Percentiles rank a stretch among this genome's conserved stretches.
These are phyloP conservation scores for Candida awuae DNA, from an alignment of 805 yeast genomes.

Conservation along the genomic window DNA sequence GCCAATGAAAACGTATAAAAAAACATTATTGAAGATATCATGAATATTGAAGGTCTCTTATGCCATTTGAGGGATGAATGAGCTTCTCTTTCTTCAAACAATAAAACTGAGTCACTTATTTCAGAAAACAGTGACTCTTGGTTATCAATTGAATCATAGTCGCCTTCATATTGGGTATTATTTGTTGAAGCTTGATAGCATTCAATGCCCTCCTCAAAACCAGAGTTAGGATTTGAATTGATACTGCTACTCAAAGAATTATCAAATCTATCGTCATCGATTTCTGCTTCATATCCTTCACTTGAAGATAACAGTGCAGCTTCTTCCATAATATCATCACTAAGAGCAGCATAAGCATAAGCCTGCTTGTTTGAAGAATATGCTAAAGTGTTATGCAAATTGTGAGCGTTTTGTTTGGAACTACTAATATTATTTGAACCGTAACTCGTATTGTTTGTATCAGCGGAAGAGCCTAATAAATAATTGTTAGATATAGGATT, in stretches of 20 bases:
- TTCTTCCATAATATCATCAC: constrained; percentile 33
- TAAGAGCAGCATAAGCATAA: constrained; percentile 8
- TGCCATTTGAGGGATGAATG: constrained; percentile 37
- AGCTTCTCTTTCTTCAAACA: constrained; percentile 11
- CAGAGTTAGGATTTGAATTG: constrained; percentile 1
- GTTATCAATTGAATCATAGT: not conserved
- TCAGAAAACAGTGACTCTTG: constrained; percentile 4
- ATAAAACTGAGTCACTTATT: constrained; percentile 9
- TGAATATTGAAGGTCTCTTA: constrained; percentile 47
- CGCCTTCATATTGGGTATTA: constrained; percentile 3
- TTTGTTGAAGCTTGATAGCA: constrained; percentile 17
- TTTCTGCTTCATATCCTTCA: constrained; percentile 21
- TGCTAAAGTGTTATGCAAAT: not conserved
- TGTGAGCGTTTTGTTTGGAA: not conserved
- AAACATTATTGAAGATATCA: constrained; percentile 38
- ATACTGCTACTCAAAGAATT: not conserved
- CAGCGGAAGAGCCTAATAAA: constrained; percentile 10
- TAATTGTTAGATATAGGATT: not conserved
- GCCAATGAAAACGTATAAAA: constrained; percentile 36
- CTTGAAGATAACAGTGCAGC: constrained; percentile 26
- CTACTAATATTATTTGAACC: not conserved
- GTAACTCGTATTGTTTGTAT: constrained; percentile 1
- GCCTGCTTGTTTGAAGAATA: constrained; percentile 3
- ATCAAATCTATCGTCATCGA: constrained; percentile 5
- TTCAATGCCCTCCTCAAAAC: constrained; percentile 23